phyloP scores from a whole-genome alignment of 2,329 filamentous ascomycete species.

The Aspergillus intermedius region DNA sequence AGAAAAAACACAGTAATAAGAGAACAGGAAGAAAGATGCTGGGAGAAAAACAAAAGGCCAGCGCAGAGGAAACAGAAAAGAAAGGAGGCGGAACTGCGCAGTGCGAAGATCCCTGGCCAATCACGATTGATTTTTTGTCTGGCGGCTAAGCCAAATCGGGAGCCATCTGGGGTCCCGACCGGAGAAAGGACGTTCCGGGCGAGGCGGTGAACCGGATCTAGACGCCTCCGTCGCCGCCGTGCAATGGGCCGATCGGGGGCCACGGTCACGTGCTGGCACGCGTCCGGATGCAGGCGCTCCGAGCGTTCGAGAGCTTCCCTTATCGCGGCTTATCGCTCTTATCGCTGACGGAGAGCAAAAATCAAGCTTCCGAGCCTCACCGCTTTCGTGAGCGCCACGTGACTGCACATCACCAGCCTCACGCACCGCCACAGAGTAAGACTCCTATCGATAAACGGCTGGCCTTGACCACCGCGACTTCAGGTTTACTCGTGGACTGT shows the following conservation, averaged over 20 bases:
- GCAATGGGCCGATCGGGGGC: conserved; percentile 2
- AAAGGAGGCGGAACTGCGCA: conserved; percentile 16
- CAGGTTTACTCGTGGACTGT: neutral
- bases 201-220: conserved; percentile 4
- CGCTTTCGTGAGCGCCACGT: too few species aligned
- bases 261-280: conserved; percentile 4
- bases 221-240: neutral
- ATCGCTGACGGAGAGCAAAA: too few species aligned
- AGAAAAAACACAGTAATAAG: neutral
- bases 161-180: conserved; percentile 9
- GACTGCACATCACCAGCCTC: too few species aligned
- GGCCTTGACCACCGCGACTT: neutral
- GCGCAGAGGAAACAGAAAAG: conserved; percentile 4
- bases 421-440: neutral
- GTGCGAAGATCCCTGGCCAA: conserved; percentile 12
- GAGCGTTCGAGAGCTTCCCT: neutral
- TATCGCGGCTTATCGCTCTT: too few species aligned
- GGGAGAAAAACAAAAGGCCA: neutral
- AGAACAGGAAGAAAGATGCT: conserved; percentile 8
- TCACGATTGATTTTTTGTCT: conserved; percentile 3
- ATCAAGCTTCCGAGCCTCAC: too few species aligned
- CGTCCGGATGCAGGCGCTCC: neutral
- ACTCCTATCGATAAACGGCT: conserved; percentile 11
- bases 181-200: conserved; percentile 4
- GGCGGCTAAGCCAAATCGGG: conserved; percentile 6